Evolutionary conservation across 2,329 filamentous ascomycete species (phyloP), one percentile per base, ranked within the genome.

Genomic region (Plenodomus lindquistii): DNA sequence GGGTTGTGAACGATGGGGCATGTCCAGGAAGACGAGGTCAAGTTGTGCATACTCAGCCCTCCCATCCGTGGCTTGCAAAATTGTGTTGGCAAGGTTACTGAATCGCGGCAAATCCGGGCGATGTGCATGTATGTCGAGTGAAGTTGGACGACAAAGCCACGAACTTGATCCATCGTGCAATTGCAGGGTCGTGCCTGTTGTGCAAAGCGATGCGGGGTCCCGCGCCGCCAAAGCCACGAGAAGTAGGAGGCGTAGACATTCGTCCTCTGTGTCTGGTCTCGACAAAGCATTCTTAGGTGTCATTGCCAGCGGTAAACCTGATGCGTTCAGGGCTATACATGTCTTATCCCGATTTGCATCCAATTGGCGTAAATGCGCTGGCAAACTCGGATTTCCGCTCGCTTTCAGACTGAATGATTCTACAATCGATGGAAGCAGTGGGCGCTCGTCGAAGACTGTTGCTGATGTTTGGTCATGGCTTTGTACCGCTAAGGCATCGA

Each of bases 331-430:
- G 16, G 72, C 70, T 48, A 77, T 76, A 16, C 69, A 69, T 1
- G 71, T 69, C 52, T 75, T 75, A 59, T 77, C 74, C 42, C 74
- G 73, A 40, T 74, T 71, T 4, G 75, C 74, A 47, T 75, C 73
- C 3, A 75, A 66, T 24, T 68, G 60, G 22, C 73, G 59, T 35
- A 74, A 60, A 44, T 71, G 67, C 31, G 69, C 68, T 19, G 74
- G 73, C 27, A 77, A 57, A 18, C 67, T 59, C 37, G 73, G 73
- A 42, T 76, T 73, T 4, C 75, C 75, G n/a, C 72, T 68, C 21
- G 75, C 70, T 42, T 73, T 71, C 67, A 74, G 66, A 13, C 55
- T 60, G 44, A 77, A 76, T 2, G 71, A 70, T 18, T 75, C 69
- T 8, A 70, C 59, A 2, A 75, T 65, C 0, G 48, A 52, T 3